These are phyloP conservation scores for Cyclostephanos invisitatus DNA, from an alignment of 108 stramenopile species.

Conservation along the genomic window DNA sequence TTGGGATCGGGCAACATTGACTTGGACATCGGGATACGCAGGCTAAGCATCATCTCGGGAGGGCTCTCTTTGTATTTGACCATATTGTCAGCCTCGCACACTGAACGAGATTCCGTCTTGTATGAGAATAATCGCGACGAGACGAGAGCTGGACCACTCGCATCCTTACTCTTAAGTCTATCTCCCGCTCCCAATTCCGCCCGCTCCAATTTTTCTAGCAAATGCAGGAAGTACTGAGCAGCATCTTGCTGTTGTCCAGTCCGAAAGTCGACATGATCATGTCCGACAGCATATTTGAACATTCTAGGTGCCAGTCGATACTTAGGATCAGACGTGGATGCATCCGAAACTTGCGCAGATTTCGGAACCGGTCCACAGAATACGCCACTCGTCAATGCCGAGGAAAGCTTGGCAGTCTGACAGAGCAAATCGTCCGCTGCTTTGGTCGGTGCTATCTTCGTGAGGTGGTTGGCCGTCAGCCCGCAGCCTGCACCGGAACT, in stretches of 20 bases:
- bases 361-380: slow-evolving; percentile 56
- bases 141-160: slow-evolving; percentile 23
- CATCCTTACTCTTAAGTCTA: slow-evolving; percentile 36
- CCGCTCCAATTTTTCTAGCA: slow-evolving; percentile 84
- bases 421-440: slow-evolving; percentile 68
- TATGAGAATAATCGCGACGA: slow-evolving; percentile 84
- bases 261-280: slow-evolving; percentile 93
- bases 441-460: slow-evolving; percentile 45
- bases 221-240: slow-evolving; percentile 92
- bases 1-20: slow-evolving; percentile 55
- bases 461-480: slow-evolving; percentile 45
- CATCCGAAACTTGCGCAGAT: slow-evolving; percentile 36
- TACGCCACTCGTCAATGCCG: slow-evolving; percentile 75
- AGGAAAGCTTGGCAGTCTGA: slow-evolving; percentile 80
- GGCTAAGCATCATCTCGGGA: slow-evolving; percentile 72
- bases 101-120: slow-evolving; percentile 69
- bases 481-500: slow-evolving; percentile 18
- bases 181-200: slow-evolving; percentile 63
- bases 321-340: slow-evolving; percentile 60
- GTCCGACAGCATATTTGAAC: slow-evolving; percentile 94
- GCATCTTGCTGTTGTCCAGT: slow-evolving; percentile 99
- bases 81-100: slow-evolving; percentile 71
- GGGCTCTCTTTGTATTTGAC: slow-evolving; percentile 77
- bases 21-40: slow-evolving; percentile 89
- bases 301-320: slow-evolving; percentile 92